Conservation (phyloP, 2,329 filamentous ascomycete species). For the Aspergillus sp. region DNA sequence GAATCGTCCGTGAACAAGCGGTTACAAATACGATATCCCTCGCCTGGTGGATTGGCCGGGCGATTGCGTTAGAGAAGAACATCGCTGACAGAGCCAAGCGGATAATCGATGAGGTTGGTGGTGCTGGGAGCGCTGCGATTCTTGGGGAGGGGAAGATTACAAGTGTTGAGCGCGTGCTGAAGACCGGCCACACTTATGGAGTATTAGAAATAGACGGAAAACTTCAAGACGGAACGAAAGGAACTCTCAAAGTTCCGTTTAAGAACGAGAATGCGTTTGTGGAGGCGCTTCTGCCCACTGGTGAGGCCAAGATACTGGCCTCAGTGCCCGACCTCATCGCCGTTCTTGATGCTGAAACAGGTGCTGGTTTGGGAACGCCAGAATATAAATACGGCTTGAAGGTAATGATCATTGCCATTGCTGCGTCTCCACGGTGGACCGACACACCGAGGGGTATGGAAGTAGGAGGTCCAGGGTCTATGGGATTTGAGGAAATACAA, state of each 20-base stretch:
- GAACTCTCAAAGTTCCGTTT: constrained; percentile 23
- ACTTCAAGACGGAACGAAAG: constrained; percentile 9
- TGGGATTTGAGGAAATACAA: constrained; percentile 21
- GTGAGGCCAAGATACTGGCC: constrained; percentile 42
- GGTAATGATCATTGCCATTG: constrained; percentile 52
- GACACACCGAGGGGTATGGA: constrained; percentile 37
- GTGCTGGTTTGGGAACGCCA: constrained; percentile 57
- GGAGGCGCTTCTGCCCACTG: constrained; percentile 14
- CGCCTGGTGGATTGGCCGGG: constrained; percentile 47
- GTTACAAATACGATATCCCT: constrained; percentile 56
- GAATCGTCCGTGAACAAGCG: constrained; percentile 13
- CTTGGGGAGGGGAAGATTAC: constrained; percentile 25
- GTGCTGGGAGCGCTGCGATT: constrained; percentile 17
- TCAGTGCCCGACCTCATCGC: constrained; percentile 59
- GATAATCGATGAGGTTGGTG: constrained; percentile 22
- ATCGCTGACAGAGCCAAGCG: constrained; percentile 15
- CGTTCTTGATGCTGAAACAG: constrained; percentile 57
- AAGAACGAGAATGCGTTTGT: constrained; percentile 31
- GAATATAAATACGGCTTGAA: constrained; percentile 57
- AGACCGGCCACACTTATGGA: constrained; percentile 33
- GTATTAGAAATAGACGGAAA: constrained; percentile 41
- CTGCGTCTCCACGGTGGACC: constrained; percentile 53
- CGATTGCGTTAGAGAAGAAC: constrained; percentile 17
- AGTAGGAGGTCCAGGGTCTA: constrained; percentile 39
- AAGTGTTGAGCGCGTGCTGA: constrained; percentile 19